Conservation (phyloP, 208 protist species). For the Trypanosoma brucei region DNA sequence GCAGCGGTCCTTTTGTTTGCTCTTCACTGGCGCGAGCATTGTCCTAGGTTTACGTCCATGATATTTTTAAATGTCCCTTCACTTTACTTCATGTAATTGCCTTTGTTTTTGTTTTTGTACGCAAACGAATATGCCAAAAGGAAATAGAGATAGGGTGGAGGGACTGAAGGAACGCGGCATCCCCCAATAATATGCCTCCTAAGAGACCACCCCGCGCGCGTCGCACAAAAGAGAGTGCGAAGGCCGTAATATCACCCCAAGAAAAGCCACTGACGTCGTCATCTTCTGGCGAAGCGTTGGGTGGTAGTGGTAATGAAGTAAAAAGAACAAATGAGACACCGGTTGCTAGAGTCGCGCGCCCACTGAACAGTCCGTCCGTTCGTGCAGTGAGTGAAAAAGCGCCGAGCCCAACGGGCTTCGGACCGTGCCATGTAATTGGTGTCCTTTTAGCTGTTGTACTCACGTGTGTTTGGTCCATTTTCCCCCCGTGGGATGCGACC, state of each 20-base stretch:
- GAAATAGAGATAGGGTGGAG: not conserved
- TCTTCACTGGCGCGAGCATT: no score
- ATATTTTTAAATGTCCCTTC: no score
- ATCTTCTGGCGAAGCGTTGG: not conserved
- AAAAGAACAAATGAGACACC: not conserved
- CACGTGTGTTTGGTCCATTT: not conserved
- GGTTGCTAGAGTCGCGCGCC: no score
- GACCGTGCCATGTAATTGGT: constrained; percentile 2
- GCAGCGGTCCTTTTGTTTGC: no score
- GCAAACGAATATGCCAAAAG: not conserved
- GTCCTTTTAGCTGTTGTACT: constrained; percentile 11
- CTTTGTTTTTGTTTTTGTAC: not conserved
- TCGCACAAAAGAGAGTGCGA: not conserved
- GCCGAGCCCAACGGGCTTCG: not conserved
- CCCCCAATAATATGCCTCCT: not conserved
- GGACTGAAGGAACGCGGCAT: not conserved
- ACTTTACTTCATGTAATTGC: no score
- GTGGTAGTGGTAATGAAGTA: not conserved
- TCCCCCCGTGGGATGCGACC: not conserved
- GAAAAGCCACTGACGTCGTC: not conserved
- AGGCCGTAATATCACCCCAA: not conserved
- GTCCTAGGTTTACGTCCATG: no score
- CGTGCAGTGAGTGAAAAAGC: no score
- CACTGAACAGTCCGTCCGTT: no score
- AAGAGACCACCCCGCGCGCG: not conserved